phyloP scores from a whole-genome alignment of 148 eudicot species.

The Fagopyrum homotropicum region DNA sequence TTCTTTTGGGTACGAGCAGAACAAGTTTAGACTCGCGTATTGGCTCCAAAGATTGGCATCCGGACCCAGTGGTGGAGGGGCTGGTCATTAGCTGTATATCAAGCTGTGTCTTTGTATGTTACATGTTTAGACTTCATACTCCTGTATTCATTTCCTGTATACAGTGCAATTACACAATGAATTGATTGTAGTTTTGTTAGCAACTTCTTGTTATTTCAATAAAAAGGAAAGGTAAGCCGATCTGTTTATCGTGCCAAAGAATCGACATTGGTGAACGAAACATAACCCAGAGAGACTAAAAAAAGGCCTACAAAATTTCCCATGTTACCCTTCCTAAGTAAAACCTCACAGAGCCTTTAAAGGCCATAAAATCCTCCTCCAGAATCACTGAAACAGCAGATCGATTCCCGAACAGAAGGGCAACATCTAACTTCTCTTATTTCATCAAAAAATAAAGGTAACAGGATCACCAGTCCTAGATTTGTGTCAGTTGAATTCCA shows the following conservation, averaged over 20 bases:
- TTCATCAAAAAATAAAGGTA: background rate
- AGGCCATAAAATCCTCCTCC: background rate
- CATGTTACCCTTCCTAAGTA: background rate
- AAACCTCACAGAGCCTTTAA: background rate
- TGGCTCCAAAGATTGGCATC: slow-evolving; percentile 6
- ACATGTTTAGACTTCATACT: background rate
- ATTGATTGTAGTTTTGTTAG: background rate
- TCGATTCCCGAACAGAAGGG: background rate
- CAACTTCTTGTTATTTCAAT: background rate
- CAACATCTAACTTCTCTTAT: background rate
- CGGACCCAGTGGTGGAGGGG: background rate
- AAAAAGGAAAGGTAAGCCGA: background rate
- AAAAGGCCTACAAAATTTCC: background rate
- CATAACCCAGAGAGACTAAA: background rate
- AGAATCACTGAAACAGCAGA: background rate
- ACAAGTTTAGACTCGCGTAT: background rate
- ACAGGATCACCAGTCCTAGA: background rate
- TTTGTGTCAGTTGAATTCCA: background rate
- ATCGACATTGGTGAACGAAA: background rate
- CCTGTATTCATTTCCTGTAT: background rate
- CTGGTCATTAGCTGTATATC: background rate
- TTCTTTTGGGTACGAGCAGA: background rate
- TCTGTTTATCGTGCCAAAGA: background rate
- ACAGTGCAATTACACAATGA: background rate
- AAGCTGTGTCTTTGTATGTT: background rate